Conservation (phyloP, 2,329 filamentous ascomycete species). For the Talaromyces sp. region DNA sequence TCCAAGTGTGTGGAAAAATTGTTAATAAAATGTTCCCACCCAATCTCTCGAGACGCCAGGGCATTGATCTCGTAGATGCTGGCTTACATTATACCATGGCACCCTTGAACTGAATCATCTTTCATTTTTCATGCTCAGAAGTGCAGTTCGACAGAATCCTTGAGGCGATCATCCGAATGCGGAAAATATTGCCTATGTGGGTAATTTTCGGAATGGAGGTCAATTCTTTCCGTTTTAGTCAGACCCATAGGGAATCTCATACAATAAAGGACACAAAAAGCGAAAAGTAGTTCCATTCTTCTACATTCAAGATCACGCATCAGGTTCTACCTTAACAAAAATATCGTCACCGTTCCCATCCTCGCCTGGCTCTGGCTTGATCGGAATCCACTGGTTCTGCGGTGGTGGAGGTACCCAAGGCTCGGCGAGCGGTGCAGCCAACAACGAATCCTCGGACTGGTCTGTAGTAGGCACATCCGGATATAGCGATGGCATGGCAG, state of each 20-base stretch:
- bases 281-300: not conserved
- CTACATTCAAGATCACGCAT: not conserved
- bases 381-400: conserved; percentile 24
- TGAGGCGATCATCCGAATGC: not conserved
- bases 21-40: too few relatives aligned
- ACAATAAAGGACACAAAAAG: not conserved
- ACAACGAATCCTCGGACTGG: not conserved
- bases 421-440: conserved; percentile 5
- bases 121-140: not conserved
- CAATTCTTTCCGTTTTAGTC: not conserved
- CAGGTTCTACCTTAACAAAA: conserved; percentile 26
- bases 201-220: not conserved
- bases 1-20: too few relatives aligned
- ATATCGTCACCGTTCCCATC: conserved; percentile 20
- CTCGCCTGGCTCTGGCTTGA: conserved; percentile 25
- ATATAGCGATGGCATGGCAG: conserved; percentile 2
- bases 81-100: too few relatives aligned
- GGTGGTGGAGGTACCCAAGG: conserved; percentile 11
- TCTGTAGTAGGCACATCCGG: not conserved
- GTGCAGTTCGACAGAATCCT: too few relatives aligned
- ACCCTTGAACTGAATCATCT: too few relatives aligned
- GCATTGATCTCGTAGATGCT: too few relatives aligned
- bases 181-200: conserved; percentile 7
- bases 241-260: not conserved
- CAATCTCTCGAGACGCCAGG: too few relatives aligned